Base-by-base conservation (phyloP, 495 filamentous ascomycete genomes). In the Daldinia loculata region DNA sequence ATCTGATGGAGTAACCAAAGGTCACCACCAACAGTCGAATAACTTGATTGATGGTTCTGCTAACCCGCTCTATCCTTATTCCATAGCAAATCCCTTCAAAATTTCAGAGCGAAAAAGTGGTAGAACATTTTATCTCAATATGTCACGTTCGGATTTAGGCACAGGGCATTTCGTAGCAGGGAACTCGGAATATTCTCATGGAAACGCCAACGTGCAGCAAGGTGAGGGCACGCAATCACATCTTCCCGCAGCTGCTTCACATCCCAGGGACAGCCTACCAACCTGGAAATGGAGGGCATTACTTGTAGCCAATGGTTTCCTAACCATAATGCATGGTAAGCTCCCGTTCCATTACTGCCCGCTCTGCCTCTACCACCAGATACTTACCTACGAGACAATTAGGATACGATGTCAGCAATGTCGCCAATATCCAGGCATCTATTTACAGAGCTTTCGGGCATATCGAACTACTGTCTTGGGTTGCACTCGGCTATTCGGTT, bases 401-500 rank as follows among this genome's bases (percentile, higher is more conserved):
- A 70, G 67, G 67, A 32, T 70, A 70, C 56, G 67, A 70, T 43
- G 56, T 66, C n/a, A 65, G 67, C 67, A 70, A 70, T 56, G 48
- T 65, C 32, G 67, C 61, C 26, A 70, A 70, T 19, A 50, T 70
- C 38, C 67, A 70, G 17, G 36, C 67, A 2, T 39, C 61, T 14
- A 56, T 65, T n/a, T 77, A 74, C 59, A 58, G 60, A 15, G 67
- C 69, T 32, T 68, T 73, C 15, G 66, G 70, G 7, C 53, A 66
- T 2, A 73, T 77, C 19, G 72, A 73, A 19, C 48, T 71, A 11
- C 66, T 77, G 14, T 51, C 69, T 11, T 78, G 74, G 69, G 79
- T 75, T 26, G 69, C 62, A 4, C 63, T 77, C 19, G 45, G 53
- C 19, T 89, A 89, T 66, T 74, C 82, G 0, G 71, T 89, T 2